Base-by-base conservation (phyloP, 2,329 filamentous ascomycete genomes). In the Stagonosporopsis rhizophila region DNA sequence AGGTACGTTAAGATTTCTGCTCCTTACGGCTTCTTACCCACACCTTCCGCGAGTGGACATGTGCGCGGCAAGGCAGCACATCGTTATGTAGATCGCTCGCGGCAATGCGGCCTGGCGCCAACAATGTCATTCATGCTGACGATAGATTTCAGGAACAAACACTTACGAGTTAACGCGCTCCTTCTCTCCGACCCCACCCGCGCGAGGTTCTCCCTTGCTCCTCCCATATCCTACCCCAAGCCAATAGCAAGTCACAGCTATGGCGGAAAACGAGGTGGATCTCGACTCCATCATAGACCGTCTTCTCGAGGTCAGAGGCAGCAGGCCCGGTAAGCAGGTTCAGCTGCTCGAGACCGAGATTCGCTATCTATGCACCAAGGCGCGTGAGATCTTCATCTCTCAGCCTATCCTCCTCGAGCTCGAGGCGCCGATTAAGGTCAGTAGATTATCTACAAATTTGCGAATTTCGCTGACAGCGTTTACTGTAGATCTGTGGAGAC, bases 281-380 rank as follows among this genome's bases (percentile, higher is more conserved):
- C 86, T 99, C 82, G 95, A 99, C 81, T 97, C 93, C 75, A 96
- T 98, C 88, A 98, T 99, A 84, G 94, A 98, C 81, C 88, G 95
- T 80, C 87, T 99, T 75, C 85, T 98, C 76, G 95, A 99, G 82
- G 95, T 98, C 77, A 90, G 95, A 81, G 95, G 94, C 77, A 97
- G 93, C 85, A 89, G 95, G 75, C 95, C 95, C 56, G 95, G 95
- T 73, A 99, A 99, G 84, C 95, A 98, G 82, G 95, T 99, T 52
- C 94, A 98, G 82, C 87, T 99, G 68, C 84, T 96, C 66, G 95
- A 99, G 80, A 88, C 91, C 60, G 95, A 98, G 82, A 99, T 99
- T 70, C 90, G 94, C 76, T 96, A 88, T 80, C 87, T 99, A 66
- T 99, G 95, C 87, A 97, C 94, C 77, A 98, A 98, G 84, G 93